Base-by-base conservation (phyloP, 257 asterid species). In the Nicotiana undulata region DNA sequence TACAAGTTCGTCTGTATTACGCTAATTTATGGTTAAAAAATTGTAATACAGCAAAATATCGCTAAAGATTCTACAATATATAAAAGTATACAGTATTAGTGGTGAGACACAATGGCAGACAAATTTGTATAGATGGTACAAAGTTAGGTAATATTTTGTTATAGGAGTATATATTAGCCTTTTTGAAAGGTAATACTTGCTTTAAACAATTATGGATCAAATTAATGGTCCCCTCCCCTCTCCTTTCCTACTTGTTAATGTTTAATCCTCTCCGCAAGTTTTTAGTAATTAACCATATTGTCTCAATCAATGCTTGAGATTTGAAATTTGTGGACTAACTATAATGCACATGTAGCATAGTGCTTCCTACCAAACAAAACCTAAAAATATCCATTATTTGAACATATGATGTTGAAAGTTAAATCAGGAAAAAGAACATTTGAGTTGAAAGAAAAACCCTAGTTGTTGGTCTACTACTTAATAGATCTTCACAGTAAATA, bases 161-260 rank as follows among this genome's bases (percentile, higher is more conserved):
- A 20, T 8, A 59, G 64, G 11, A 59, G 29, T 20, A n/a, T 3
- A 18, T 59, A 55, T 72, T 79, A 76, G 60, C 82, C 74, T 34
- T 70, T 75, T 72, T 12, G 6, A 85, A 72, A 76, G 11, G 28
- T 63, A 24, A 4, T 72, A 40, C 46, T 49, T 56, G 17, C 60
- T 13, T 46, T 55, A 26, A 40, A 60, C 53, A 76, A 81, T 53
- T 64, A 72, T 65, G 65, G 78, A 79, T 84, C 82, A 52, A 76
- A 79, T 86, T 40, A 52, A 15, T 52, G 88, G 85, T 80, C 89
- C 89, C 89, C 84, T 46, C 64, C 11, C 4, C 20, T 16, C 31
- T 18, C 29, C 34, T 22, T 32, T 16, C 65, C 24, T 37, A 76
- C 64, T 26, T 75, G 55, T 81, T 18, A 59, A 56, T 59, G 75